Conservation (phyloP, 345 rosid species). For the Sonneratia alba region DNA sequence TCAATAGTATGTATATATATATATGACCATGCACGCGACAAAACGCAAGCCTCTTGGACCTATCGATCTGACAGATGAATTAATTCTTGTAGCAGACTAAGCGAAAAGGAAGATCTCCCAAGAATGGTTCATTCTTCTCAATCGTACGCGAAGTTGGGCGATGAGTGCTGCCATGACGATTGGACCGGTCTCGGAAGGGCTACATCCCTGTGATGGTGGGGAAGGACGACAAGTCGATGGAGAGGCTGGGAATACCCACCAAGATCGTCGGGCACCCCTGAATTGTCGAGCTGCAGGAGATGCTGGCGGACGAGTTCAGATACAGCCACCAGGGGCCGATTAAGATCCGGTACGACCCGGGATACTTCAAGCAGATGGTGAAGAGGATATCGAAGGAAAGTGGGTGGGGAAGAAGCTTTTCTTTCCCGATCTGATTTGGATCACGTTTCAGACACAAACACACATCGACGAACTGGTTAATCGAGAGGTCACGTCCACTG, state of each 20-base stretch:
- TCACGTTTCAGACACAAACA: no score
- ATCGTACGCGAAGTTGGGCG: slow-evolving; percentile 1
- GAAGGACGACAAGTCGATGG: slow-evolving; percentile 8
- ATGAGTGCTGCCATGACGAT: background rate
- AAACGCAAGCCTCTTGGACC: background rate
- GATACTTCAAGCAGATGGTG: slow-evolving; percentile 15
- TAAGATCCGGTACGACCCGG: slow-evolving; percentile 18
- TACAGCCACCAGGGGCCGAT: slow-evolving; percentile 18
- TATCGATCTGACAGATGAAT: background rate
- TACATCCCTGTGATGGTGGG: slow-evolving; percentile 25
- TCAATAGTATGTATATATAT: background rate
- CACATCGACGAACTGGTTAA: no score
- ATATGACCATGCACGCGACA: no score
- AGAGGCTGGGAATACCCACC: slow-evolving; percentile 18
- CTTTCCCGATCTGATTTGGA: background rate
- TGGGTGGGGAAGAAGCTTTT: background rate
- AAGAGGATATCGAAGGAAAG: slow-evolving; percentile 11
- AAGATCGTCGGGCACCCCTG: slow-evolving; percentile 21
- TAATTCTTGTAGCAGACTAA: background rate
- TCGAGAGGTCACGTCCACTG: background rate
- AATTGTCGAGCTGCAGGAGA: slow-evolving; percentile 14
- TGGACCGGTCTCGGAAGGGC: slow-evolving; percentile 17
- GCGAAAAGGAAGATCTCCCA: background rate
- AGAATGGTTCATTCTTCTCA: background rate
- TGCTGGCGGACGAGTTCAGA: slow-evolving; percentile 18